Evolutionary conservation across 768 basidiomycete species (phyloP).

Genomic region (Porpolomopsis calyptriformis): DNA sequence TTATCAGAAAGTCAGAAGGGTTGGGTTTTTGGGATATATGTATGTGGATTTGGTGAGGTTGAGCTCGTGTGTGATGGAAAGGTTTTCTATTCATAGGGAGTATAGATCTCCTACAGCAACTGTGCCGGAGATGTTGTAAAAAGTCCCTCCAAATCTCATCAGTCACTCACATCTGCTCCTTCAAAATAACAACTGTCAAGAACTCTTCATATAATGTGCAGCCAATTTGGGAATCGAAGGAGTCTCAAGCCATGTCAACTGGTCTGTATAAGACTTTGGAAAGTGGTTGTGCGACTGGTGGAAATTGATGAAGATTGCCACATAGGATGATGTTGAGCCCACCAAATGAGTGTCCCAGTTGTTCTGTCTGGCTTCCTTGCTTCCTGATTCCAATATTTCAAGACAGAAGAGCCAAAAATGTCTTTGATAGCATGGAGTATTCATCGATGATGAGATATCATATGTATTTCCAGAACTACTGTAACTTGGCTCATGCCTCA

Average conservation of each 20-base stretch:
- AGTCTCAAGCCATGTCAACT: too few relatives aligned
- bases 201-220: slow-evolving; percentile 19
- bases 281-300: slow-evolving; percentile 15
- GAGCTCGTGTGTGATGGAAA: too few relatives aligned
- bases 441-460: slow-evolving; percentile 27
- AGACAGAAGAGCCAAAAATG: background rate
- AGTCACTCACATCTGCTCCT: slow-evolving; percentile 23
- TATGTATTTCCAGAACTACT: slow-evolving; percentile 13
- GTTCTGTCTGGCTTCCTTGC: background rate
- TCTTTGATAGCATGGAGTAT: background rate
- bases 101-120: too few relatives aligned
- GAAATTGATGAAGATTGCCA: slow-evolving; percentile 20
- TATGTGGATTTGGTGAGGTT: too few relatives aligned
- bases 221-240: slow-evolving; percentile 9
- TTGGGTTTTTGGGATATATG: too few relatives aligned
- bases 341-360: background rate
- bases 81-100: too few relatives aligned
- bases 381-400: background rate
- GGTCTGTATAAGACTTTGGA: background rate
- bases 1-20: too few relatives aligned
- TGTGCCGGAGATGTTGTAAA: slow-evolving; percentile 15
- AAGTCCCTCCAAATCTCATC: slow-evolving; percentile 23
- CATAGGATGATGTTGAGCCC: background rate
- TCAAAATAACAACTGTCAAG: slow-evolving; percentile 21
- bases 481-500: slow-evolving; percentile 11